Evolutionary conservation across 1,139 yeast species (phyloP).

Genomic region (Saccharomyces uvarum): DNA sequence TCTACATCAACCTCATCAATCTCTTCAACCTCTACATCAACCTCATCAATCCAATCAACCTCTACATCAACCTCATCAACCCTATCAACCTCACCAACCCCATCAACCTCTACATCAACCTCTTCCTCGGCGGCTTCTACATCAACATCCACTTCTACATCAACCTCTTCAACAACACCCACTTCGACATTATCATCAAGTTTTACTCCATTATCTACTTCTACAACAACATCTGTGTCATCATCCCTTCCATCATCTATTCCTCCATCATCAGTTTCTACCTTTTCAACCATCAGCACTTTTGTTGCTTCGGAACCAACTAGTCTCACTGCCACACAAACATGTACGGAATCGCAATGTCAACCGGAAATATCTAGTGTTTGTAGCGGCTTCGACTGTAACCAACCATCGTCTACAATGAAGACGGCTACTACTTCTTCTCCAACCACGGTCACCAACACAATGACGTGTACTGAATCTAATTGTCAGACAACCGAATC

Average conservation of each 20-base stretch:
- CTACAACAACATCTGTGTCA: not conserved
- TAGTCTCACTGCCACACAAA: not conserved
- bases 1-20: not conserved
- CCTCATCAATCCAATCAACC: slow-evolving; percentile 2
- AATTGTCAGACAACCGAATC: slow-evolving; percentile 2
- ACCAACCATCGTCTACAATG: not conserved
- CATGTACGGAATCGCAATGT: not conserved
- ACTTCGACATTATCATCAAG: not conserved
- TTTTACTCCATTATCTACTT: not conserved
- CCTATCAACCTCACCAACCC: not conserved
- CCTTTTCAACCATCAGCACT: not conserved
- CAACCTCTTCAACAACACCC: slow-evolving; percentile 5
- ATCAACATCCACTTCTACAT: not conserved
- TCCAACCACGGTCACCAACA: not conserved
- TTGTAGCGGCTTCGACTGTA: not conserved
- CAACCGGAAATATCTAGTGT: not conserved
- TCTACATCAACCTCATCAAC: not conserved
- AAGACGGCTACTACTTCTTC: not conserved
- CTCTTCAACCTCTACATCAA: not conserved
- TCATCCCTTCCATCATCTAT: not conserved
- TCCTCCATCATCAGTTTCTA: not conserved
- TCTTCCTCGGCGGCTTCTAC: not conserved
- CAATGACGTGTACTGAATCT: slow-evolving; percentile 6
- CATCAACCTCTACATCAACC: not conserved
- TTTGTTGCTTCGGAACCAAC: not conserved